Percentiles rank a stretch among this genome's conserved stretches.
phyloP scores from a whole-genome alignment of 2,329 filamentous ascomycete genomes.

The Aschersonia sp. region DNA sequence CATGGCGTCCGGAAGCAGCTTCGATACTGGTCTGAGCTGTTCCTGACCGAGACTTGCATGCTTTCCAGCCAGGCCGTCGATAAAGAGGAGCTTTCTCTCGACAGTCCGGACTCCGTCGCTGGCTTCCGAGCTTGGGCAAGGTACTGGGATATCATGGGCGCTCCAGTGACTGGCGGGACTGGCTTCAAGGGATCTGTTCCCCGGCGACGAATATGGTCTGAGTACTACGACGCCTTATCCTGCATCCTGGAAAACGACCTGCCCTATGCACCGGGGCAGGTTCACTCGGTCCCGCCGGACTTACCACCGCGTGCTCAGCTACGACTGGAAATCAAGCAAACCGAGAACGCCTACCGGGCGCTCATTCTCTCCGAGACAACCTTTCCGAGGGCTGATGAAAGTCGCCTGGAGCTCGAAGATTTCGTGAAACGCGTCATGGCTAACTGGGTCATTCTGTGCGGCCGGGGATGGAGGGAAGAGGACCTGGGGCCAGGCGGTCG shows the following conservation, averaged over 20 bases:
- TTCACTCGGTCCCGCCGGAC: conserved; percentile 26
- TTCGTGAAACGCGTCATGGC: conserved; percentile 68
- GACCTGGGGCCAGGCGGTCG: conserved; percentile 75
- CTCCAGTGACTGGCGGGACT: conserved; percentile 35
- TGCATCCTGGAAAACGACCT: conserved; percentile 55
- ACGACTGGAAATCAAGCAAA: conserved; percentile 60
- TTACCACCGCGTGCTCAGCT: conserved; percentile 48
- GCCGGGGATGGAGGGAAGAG: conserved; percentile 63
- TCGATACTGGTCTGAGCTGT: conserved; percentile 64
- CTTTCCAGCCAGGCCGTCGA: conserved; percentile 46
- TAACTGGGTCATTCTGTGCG: conserved; percentile 77
- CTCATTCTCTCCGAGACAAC: conserved; percentile 63
- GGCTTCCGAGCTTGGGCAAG: conserved; percentile 53
- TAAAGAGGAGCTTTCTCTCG: conserved; percentile 32
- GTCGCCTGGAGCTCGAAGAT: conserved; percentile 63
- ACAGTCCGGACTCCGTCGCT: conserved; percentile 37
- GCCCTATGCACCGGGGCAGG: conserved; percentile 38
- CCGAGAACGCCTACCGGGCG: conserved; percentile 67
- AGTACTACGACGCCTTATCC: conserved; percentile 72
- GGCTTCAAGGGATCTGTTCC: conserved; percentile 45
- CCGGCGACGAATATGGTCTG: conserved; percentile 61
- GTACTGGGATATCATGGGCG: conserved; percentile 46
- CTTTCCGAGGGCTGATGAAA: conserved; percentile 74
- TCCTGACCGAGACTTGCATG: conserved; percentile 62
- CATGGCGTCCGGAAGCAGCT: conserved; percentile 47